phyloP scores from a whole-genome alignment of 805 yeast genomes.

The Candida silvicultrix region DNA sequence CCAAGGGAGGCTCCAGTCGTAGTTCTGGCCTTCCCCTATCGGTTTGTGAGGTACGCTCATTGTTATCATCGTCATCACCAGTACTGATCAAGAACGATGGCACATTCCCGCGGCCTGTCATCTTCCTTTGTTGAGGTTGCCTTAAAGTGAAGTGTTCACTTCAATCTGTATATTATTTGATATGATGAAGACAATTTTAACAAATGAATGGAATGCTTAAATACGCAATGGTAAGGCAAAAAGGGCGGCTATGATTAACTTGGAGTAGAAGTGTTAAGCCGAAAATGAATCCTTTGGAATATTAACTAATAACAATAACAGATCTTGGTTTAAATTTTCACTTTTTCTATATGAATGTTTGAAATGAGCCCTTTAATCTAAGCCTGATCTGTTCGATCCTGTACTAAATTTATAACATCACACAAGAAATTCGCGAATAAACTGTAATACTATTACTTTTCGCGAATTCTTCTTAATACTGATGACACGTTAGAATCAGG shows the following conservation, averaged over 20 bases:
- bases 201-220: neutral
- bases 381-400: neutral
- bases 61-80: neutral
- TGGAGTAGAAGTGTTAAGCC: no score
- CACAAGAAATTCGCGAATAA: neutral
- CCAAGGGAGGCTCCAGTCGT: neutral
- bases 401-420: neutral
- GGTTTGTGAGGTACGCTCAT: neutral
- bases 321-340: no score
- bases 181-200: neutral
- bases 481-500: neutral
- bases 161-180: neutral
- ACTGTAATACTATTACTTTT: no score
- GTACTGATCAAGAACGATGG: neutral
- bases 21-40: conserved; percentile 1
- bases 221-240: neutral
- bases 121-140: neutral
- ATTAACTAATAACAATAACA: no score
- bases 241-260: no score
- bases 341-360: no score
- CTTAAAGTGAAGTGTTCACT: neutral
- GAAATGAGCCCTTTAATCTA: neutral
- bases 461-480: neutral
- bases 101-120: neutral
- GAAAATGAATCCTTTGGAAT: no score